Percentiles rank a stretch among this genome's conserved stretches.
Conservation (phyloP, 768 basidiomycete species). For the Chalciporus chontae region DNA sequence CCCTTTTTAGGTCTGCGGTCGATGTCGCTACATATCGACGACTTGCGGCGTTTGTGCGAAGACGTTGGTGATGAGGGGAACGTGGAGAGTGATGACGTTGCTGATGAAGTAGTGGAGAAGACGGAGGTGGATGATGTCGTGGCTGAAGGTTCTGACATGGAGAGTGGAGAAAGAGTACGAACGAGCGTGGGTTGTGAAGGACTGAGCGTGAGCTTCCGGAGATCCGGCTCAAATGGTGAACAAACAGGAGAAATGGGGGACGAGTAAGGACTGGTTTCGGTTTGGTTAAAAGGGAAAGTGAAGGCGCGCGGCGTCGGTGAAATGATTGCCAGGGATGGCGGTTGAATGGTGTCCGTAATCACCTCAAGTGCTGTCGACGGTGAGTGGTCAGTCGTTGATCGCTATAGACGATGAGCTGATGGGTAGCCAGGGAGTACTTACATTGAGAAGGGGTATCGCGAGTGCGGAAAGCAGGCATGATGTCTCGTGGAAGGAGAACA, state of each 20-base stretch:
- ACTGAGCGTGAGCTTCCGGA: conserved; percentile 42
- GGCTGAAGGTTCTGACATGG: conserved; percentile 19
- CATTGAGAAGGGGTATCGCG: conserved; percentile 64
- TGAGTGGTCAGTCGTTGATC: conserved; percentile 15
- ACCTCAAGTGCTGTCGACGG: conserved; percentile 63
- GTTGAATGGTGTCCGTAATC: conserved; percentile 57
- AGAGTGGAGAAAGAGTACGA: conserved; percentile 43
- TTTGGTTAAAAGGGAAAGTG: conserved; percentile 39
- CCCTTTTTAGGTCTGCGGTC: conserved; percentile 59
- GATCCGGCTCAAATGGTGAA: conserved; percentile 75
- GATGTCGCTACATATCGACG: conserved; percentile 42
- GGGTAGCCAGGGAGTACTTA: conserved; percentile 23
- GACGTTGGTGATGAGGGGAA: conserved; percentile 32
- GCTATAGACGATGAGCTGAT: conserved; percentile 2
- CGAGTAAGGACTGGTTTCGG: conserved; percentile 54
- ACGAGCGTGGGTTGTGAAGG: conserved; percentile 39
- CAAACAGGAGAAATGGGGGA: conserved; percentile 60
- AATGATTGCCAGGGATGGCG: conserved; percentile 53
- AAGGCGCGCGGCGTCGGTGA: conserved; percentile 59
- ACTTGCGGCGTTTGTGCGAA: conserved; percentile 51
- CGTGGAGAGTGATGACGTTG: conserved; percentile 30
- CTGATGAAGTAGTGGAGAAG: conserved; percentile 36
- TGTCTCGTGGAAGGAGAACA: conserved; percentile 26
- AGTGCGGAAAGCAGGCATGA: conserved; percentile 79
- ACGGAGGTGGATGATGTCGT: conserved; percentile 42